Evolutionary conservation across 192 early-diverging fungal genomes (phyloP).

Genomic region (Coemansia sp.): DNA sequence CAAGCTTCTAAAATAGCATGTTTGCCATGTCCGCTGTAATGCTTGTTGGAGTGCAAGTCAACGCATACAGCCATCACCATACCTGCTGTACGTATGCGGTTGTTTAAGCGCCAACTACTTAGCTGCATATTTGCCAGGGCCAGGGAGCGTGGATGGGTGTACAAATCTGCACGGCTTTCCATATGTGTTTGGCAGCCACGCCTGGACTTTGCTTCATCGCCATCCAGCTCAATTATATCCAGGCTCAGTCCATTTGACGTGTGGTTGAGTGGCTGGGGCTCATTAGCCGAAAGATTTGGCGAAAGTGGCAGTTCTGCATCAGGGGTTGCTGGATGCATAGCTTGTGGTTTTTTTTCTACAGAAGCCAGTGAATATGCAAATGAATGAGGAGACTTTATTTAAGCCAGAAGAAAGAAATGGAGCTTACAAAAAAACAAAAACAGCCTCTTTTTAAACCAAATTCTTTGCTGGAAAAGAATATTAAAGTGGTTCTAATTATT

Average conservation of each 20-base stretch:
- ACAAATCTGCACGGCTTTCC: slow-evolving; percentile 40
- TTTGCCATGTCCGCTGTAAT: slow-evolving; percentile 76
- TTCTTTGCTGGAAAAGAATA: not conserved
- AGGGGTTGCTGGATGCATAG: not conserved
- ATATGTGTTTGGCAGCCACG: slow-evolving; percentile 20
- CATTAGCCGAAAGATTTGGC: not conserved
- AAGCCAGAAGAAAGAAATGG: too few relatives aligned
- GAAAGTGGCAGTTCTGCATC: not conserved
- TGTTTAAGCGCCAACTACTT: slow-evolving; percentile 62
- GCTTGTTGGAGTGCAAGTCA: slow-evolving; percentile 88
- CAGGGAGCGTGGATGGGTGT: slow-evolving; percentile 49
- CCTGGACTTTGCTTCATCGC: not conserved
- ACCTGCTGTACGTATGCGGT: slow-evolving; percentile 76
- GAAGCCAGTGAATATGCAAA: too few relatives aligned
- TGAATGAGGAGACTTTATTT: too few relatives aligned
- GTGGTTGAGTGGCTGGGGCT: not conserved
- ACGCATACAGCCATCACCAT: slow-evolving; percentile 87
- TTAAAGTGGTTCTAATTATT: not conserved
- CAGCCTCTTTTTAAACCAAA: not conserved
- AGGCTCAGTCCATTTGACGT: not conserved
- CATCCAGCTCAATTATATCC: too few relatives aligned
- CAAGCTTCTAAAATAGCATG: slow-evolving; percentile 92
- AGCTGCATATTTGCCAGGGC: slow-evolving; percentile 38
- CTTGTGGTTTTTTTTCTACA: too few relatives aligned
- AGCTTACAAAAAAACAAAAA: too few relatives aligned